Base-by-base conservation (phyloP, 2,329 filamentous ascomycete genomes). In the Penicillium griseofulvum region DNA sequence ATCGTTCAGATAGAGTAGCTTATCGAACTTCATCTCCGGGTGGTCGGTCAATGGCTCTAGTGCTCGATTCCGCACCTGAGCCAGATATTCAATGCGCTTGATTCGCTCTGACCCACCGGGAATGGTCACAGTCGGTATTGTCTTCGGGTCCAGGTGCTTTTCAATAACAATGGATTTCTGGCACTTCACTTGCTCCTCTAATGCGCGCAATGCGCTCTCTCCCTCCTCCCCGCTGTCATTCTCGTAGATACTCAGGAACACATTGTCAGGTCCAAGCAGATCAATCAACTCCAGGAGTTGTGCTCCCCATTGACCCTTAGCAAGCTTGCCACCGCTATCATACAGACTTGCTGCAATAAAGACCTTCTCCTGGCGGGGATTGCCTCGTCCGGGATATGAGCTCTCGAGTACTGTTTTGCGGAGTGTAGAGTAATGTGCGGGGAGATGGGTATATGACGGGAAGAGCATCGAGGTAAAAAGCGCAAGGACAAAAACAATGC, bases 341-440 rank as follows among this genome's bases (percentile, higher is more conserved):
- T 88, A 87, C 51, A 91, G 78, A 64, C 86, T 89, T 16, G 87
- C 83, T 1, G 86, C 86, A 49, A 91, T 88, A 66, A 88, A 91
- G n/a, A 91, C 76, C 64, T 85, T 87, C 68, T 90, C 86, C 47
- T 83, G 77, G 51, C 76, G 71, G 1, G 76, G 65, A 59, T 86
- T 86, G 8, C 76, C 82, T 44, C 80, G 67, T 4, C 77, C 78
- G 5, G 70, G 58, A 6, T 61, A 52, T 22, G 67, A 60, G 22
- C 72, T 75, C 28, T 64, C 63, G 24, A 65, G 52, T 4, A 70
- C 66, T 9, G 64, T 60, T 29, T 67, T 56, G 49, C 68, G 69
- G 16, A 78, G 68, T 5, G 64, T 70, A 38, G 71, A 55, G 62
- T 85, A 85, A 65, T 83, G 82, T 9, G 74, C 60, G 6, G 83